Conservation (phyloP, 768 basidiomycete genomes). For the Ramaria sp. region DNA sequence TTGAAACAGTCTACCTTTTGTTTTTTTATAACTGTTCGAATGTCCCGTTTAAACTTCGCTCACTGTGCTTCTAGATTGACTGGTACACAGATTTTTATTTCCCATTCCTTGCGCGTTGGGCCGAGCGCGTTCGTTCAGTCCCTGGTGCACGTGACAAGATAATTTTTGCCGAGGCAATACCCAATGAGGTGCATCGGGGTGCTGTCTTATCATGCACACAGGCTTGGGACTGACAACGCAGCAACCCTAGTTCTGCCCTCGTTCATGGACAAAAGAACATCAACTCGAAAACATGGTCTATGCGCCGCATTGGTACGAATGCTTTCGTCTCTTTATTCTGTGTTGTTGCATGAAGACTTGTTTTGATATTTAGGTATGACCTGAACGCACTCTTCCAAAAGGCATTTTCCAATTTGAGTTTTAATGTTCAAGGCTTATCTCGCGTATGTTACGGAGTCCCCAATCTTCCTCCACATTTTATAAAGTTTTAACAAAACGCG, state of each 20-base stretch:
- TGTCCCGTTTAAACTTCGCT: neutral
- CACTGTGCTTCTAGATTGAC: conserved; percentile 41
- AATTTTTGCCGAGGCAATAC: conserved; percentile 76
- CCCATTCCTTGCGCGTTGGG: conserved; percentile 65
- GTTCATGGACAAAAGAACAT: conserved; percentile 59
- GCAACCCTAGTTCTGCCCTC: conserved; percentile 58
- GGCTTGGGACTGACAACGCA: neutral
- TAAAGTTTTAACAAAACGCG: conserved; percentile 7
- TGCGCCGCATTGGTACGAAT: conserved; percentile 59
- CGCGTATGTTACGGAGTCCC: conserved; percentile 38
- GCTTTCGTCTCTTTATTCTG: conserved; percentile 18
- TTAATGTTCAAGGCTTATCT: conserved; percentile 89
- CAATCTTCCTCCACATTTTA: neutral
- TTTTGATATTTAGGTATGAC: conserved; percentile 59
- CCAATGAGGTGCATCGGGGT: conserved; percentile 63
- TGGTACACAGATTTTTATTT: conserved; percentile 85
- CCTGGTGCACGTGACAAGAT: conserved; percentile 40
- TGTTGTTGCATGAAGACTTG: neutral
- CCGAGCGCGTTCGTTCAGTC: conserved; percentile 39
- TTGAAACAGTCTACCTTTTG: too few species aligned
- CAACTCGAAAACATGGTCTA: conserved; percentile 55
- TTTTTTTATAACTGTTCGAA: too few species aligned
- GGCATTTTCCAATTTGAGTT: conserved; percentile 72
- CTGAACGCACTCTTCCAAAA: conserved; percentile 81
- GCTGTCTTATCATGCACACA: neutral